phyloP scores from a whole-genome alignment of 2,329 filamentous ascomycete genomes.

The Beauveria rudraprayagi region DNA sequence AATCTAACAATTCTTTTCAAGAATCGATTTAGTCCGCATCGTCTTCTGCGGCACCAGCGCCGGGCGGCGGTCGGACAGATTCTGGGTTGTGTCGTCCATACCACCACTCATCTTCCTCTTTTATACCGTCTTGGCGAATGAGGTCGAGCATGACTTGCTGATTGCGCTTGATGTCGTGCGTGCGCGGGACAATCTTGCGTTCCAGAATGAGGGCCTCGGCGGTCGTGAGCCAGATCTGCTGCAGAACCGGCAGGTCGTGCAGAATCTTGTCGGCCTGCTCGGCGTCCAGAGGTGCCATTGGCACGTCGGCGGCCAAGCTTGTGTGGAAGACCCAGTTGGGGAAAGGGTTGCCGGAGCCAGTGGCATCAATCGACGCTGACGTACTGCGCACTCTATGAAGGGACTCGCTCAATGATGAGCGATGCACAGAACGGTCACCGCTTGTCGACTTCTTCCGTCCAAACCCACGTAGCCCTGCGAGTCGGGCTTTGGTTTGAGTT shows the following conservation, averaged over 20 bases:
- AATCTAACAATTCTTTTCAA: slow-evolving; percentile 3
- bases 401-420: slow-evolving; percentile 19
- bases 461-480: slow-evolving; percentile 42
- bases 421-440: slow-evolving; percentile 15
- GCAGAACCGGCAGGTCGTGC: slow-evolving; percentile 47
- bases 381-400: slow-evolving; percentile 18
- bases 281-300: slow-evolving; percentile 47
- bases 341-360: slow-evolving; percentile 22
- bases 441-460: slow-evolving; percentile 49
- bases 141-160: slow-evolving; percentile 54
- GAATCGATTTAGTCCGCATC: slow-evolving; percentile 29
- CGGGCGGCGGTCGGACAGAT: slow-evolving; percentile 43
- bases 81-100: slow-evolving; percentile 47
- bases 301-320: slow-evolving; percentile 52
- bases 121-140: slow-evolving; percentile 53
- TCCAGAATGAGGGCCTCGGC: slow-evolving; percentile 55
- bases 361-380: slow-evolving; percentile 24
- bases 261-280: slow-evolving; percentile 45
- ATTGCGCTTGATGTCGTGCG: slow-evolving; percentile 56
- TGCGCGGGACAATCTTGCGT: slow-evolving; percentile 47
- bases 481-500: slow-evolving; percentile 38
- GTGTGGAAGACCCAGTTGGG: slow-evolving; percentile 46
- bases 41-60: slow-evolving; percentile 45
- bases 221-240: slow-evolving; percentile 55
- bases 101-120: slow-evolving; percentile 55